Base-by-base conservation (phyloP, 192 early-diverging fungal species). In the Umbelopsis vinacea region DNA sequence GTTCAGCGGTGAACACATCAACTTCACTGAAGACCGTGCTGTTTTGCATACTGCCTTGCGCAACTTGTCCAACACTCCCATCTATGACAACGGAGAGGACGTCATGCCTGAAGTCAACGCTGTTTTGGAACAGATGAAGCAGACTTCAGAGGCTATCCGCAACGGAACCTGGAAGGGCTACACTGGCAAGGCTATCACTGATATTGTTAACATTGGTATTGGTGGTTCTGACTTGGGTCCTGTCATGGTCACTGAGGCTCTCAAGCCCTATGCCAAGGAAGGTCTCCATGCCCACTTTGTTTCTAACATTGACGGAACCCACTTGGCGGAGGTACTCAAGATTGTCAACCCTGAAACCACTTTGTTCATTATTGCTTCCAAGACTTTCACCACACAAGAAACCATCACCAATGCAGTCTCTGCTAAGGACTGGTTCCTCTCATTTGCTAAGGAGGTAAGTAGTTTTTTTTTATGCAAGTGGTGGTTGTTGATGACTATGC, bases 371-470 rank as follows among this genome's bases (percentile, higher is more conserved):
- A 86, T 99, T 70, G 97, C 97, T 35, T 93, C 91, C 67, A 99
- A 99, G 90, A 99, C 97, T 19, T 99, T 98, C 67, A 99, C 97
- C 22, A 99, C 97, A 52, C 97, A 98, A 81, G 97, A 99, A 80
- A 99, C 97, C 50, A 94, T 99, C 74, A 97, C 96, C 70, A 99
- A 99, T 72, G 97, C 97, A 15, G 88, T 87, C 47, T 92, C 95
- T 29, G 97, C 97, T 71, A 96, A 94, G 84, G 83, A 83, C 33
- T 99, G 97, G 97, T 97, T 98, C 85, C 82, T 98, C 52, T 78
- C 88, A 48, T 83, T 79, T 29, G 97, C 96, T 48, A 88, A 91
- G 71, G 94, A 98, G 77, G 91, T 92, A 85, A 79, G 85, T 82
- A 24, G 21, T 63, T 2, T 0, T 22, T 19, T 12, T 63, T 22